Evolutionary conservation across 116 monocot species (phyloP).

Genomic region (Trichopus zeylanicus): DNA sequence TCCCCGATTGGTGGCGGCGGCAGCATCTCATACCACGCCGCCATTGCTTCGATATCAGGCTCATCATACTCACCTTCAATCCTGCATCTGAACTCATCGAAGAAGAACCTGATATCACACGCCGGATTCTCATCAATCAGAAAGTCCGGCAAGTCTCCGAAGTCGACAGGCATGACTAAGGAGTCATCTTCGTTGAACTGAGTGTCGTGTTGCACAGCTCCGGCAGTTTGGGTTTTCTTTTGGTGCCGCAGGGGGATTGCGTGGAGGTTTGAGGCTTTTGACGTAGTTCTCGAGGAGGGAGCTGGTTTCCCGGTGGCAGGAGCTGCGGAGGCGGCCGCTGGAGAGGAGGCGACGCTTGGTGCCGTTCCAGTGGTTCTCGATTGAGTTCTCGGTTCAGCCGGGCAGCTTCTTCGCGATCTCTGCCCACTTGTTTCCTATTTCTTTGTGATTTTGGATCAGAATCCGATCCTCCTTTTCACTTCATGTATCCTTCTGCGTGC

Average conservation of each 20-base stretch:
- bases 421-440: constrained; percentile 63
- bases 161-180: constrained; percentile 7
- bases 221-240: not conserved
- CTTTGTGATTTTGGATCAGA: constrained; percentile 40
- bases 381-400: constrained; percentile 83
- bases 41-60: constrained; percentile 5
- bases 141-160: constrained; percentile 12
- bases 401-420: constrained; percentile 68
- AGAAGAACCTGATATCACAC: constrained; percentile 9
- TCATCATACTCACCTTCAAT: not conserved
- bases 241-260: not conserved
- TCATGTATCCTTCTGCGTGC: constrained; percentile 64
- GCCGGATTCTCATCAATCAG: constrained; percentile 9
- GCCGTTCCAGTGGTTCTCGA: constrained; percentile 94
- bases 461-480: constrained; percentile 68
- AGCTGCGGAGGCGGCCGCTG: constrained; percentile 24
- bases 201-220: not conserved
- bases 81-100: constrained; percentile 9
- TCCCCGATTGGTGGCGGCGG: not conserved
- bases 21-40: constrained; percentile 13
- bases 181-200: not conserved
- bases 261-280: constrained; percentile 19
- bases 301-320: constrained; percentile 23
- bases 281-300: constrained; percentile 59
- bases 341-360: constrained; percentile 73